Evolutionary conservation across 129 eudicot genomes (phyloP).

Genomic region (Flaveria robusta): DNA sequence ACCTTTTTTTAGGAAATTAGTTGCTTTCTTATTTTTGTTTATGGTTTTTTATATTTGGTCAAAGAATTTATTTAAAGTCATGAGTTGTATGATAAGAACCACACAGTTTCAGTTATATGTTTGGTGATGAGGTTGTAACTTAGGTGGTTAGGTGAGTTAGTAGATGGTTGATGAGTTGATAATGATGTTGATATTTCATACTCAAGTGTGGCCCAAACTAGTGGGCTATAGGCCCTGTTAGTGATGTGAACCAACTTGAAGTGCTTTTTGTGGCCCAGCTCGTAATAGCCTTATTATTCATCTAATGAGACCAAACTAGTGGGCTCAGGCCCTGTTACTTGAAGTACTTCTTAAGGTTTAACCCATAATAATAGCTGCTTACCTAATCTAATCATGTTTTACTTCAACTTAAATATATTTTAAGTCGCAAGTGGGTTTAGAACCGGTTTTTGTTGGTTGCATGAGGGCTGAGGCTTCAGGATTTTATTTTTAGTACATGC

Average conservation of each 20-base stretch:
- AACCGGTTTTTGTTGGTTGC: no score
- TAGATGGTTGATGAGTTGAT: not conserved
- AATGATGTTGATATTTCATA: not conserved
- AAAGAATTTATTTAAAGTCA: not conserved
- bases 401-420: no score
- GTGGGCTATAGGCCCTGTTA: slow-evolving; percentile 2
- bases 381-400: no score
- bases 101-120: not conserved
- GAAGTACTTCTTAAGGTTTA: slow-evolving; percentile 15
- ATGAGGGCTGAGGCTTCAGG: no score
- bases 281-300: not conserved
- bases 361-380: no score
- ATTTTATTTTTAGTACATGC: no score
- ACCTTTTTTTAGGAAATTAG: not conserved
- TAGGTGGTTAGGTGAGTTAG: slow-evolving; percentile 22
- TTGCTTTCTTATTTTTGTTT: not conserved
- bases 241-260: not conserved
- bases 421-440: no score
- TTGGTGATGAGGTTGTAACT: slow-evolving; percentile 19
- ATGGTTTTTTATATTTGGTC: not conserved
- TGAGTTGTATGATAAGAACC: not conserved
- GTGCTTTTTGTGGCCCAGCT: not conserved
- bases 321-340: slow-evolving; percentile 11
- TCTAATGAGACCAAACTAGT: not conserved
- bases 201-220: slow-evolving; percentile 7